phyloP scores from a whole-genome alignment of 139 green algal genomes.

The Chlamydomonas asymmetrica region DNA sequence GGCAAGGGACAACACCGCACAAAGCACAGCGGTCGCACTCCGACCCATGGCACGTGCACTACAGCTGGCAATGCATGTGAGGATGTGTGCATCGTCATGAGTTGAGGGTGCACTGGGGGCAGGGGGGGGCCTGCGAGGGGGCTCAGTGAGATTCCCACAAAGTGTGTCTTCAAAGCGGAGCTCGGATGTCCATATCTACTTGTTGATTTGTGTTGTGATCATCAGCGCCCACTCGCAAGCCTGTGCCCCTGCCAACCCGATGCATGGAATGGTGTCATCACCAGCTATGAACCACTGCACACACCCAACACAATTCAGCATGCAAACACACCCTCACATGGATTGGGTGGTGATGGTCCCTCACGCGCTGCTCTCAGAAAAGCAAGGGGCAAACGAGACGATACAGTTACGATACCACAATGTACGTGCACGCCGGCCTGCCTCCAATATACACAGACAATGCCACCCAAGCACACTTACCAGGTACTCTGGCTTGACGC shows the following conservation, averaged over 20 bases:
- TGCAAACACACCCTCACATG: too few relatives aligned
- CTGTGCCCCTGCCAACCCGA: too few relatives aligned
- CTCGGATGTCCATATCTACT: slow-evolving; percentile 72
- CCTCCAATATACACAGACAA: neutral
- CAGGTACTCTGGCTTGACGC: slow-evolving; percentile 89
- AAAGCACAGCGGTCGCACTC: neutral
- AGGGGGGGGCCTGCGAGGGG: neutral
- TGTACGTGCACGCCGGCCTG: neutral
- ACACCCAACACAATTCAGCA: too few relatives aligned
- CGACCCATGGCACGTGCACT: neutral
- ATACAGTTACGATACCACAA: too few relatives aligned
- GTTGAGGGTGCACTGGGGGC: neutral
- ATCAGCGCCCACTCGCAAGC: slow-evolving; percentile 27
- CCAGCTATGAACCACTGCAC: too few relatives aligned
- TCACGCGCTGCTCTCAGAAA: too few relatives aligned
- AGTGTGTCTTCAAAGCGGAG: slow-evolving; percentile 39
- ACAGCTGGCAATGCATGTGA: neutral
- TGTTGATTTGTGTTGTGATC: neutral
- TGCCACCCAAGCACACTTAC: slow-evolving; percentile 31
- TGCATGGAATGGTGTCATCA: too few relatives aligned
- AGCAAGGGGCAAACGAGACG: too few relatives aligned
- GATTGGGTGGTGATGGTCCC: too few relatives aligned
- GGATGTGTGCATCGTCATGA: neutral
- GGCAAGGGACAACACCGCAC: neutral
- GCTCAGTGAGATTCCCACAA: slow-evolving; percentile 72